phyloP scores from a whole-genome alignment of 1,284 basidiomycete genomes.

The Trichosporon faecale region DNA sequence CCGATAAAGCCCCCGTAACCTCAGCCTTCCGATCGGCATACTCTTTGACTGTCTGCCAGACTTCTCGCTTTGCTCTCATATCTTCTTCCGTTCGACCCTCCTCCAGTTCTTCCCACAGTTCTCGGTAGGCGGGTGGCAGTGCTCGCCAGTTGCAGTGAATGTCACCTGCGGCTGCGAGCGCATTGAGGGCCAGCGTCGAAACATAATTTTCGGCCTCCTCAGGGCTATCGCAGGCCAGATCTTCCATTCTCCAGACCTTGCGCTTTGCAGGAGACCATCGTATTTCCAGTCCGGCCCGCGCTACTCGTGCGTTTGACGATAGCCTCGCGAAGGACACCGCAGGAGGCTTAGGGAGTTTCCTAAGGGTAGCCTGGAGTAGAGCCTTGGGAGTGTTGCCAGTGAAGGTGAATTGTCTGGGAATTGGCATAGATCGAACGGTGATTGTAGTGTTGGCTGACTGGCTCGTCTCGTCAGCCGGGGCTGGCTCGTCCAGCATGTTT shows the following conservation, averaged over 20 bases:
- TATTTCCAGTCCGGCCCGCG: constrained; percentile 66
- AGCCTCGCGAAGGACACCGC: constrained; percentile 65
- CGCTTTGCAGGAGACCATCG: constrained; percentile 64
- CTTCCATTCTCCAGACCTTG: constrained; percentile 77
- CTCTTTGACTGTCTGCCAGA: constrained; percentile 67
- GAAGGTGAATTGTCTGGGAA: constrained; percentile 73
- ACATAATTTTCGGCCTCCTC: constrained; percentile 87
- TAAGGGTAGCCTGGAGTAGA: constrained; percentile 30
- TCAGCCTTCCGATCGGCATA: constrained; percentile 60
- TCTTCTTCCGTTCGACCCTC: constrained; percentile 61
- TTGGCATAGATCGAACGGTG: constrained; percentile 67
- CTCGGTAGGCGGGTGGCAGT: constrained; percentile 77
- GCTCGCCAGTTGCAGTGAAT: constrained; percentile 53
- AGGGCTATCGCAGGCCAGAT: constrained; percentile 74
- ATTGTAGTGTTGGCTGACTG: constrained; percentile 58
- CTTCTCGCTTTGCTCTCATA: constrained; percentile 63
- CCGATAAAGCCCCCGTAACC: neutral
- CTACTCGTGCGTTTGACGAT: constrained; percentile 66
- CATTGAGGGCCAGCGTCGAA: constrained; percentile 77
- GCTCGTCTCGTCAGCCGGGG: constrained; percentile 49
- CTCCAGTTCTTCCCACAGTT: constrained; percentile 92
- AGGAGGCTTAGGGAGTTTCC: constrained; percentile 65
- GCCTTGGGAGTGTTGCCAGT: constrained; percentile 40
- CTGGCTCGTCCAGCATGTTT: constrained; percentile 70
- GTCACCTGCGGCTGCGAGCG: constrained; percentile 59